Evolutionary conservation across 2,329 filamentous ascomycete species (phyloP).

Genomic region (Phaeosphaeria sp.): DNA sequence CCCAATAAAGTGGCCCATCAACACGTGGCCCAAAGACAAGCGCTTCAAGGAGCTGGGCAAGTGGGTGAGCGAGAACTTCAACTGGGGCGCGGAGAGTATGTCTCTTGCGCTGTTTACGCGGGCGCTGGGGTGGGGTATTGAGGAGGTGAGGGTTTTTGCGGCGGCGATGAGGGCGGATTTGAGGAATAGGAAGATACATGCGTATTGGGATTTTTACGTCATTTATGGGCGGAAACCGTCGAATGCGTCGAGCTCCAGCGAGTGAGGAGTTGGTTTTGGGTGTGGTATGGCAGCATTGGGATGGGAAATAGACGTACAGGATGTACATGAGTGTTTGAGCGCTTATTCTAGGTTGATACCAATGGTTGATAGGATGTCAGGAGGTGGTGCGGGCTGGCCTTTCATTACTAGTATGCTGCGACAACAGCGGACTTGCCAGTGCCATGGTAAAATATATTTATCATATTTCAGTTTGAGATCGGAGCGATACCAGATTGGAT

Average conservation of each 20-base stretch:
- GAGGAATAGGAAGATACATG: slow-evolving; percentile 25
- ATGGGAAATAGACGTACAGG: background rate
- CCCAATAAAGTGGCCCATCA: slow-evolving; percentile 20
- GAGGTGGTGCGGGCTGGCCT: background rate
- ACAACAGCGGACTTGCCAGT: background rate
- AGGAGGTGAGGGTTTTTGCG: slow-evolving; percentile 52
- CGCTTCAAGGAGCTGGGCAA: slow-evolving; percentile 22
- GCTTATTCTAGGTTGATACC: background rate
- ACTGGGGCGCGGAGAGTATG: slow-evolving; percentile 49
- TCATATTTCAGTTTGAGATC: background rate
- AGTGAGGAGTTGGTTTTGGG: background rate
- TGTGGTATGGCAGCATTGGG: too few relatives aligned
- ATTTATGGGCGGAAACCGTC: slow-evolving; percentile 19
- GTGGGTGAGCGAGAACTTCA: slow-evolving; percentile 20
- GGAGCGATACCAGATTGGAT: background rate
- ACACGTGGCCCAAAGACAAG: slow-evolving; percentile 25
- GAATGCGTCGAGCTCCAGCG: background rate
- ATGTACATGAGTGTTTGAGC: background rate
- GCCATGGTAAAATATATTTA: background rate
- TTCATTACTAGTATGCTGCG: background rate
- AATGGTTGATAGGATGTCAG: background rate
- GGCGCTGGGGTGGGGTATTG: slow-evolving; percentile 51
- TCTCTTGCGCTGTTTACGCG: slow-evolving; percentile 52
- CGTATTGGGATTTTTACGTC: slow-evolving; percentile 22
- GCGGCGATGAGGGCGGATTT: slow-evolving; percentile 29